Evolutionary conservation across 2,329 filamentous ascomycete species (phyloP).

Genomic region (Penicillium olsonii): DNA sequence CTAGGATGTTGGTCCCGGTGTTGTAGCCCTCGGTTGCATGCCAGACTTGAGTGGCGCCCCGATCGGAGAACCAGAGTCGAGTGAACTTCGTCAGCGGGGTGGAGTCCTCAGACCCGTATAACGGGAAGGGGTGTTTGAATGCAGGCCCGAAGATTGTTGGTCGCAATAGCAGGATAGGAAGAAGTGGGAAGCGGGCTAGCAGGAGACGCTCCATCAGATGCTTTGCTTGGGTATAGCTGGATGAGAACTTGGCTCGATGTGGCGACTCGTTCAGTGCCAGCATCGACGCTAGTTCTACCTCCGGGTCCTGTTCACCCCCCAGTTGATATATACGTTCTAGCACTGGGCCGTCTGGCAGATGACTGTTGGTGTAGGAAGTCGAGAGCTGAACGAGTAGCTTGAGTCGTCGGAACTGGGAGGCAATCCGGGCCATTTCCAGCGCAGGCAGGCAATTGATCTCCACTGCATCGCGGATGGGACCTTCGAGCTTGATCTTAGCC

Average conservation of each 20-base stretch:
- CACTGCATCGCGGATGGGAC: conserved; percentile 28
- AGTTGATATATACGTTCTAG: conserved; percentile 28
- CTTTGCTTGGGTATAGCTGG: conserved; percentile 34
- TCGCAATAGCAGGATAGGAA: conserved; percentile 32
- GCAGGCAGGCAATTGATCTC: conserved; percentile 36
- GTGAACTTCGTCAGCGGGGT: conserved; percentile 35
- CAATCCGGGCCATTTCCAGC: conserved; percentile 30
- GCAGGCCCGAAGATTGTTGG: conserved; percentile 36
- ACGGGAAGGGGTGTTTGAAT: conserved; percentile 30
- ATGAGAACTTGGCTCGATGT: conserved; percentile 26
- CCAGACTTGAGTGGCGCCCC: conserved; percentile 30
- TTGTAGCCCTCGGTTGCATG: conserved; percentile 30
- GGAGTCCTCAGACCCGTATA: conserved; percentile 34
- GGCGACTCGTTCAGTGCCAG: conserved; percentile 18
- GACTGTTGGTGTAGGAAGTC: conserved; percentile 35
- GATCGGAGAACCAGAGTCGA: conserved; percentile 27
- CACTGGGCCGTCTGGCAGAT: conserved; percentile 32
- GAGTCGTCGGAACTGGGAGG: conserved; percentile 27
- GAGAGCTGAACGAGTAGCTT: conserved; percentile 34
- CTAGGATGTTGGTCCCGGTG: conserved; percentile 32
- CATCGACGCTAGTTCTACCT: conserved; percentile 29
- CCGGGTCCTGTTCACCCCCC: conserved; percentile 29
- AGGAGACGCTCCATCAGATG: conserved; percentile 35
- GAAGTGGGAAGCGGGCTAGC: conserved; percentile 25
- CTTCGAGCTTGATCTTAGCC: conserved; percentile 34